A percentile compares a stretch with the other conserved stretches of the same genome.
These are phyloP conservation scores for Colletotrichum noveboracense DNA, from an alignment of 2,329 filamentous ascomycete species.

Conservation along the genomic window DNA sequence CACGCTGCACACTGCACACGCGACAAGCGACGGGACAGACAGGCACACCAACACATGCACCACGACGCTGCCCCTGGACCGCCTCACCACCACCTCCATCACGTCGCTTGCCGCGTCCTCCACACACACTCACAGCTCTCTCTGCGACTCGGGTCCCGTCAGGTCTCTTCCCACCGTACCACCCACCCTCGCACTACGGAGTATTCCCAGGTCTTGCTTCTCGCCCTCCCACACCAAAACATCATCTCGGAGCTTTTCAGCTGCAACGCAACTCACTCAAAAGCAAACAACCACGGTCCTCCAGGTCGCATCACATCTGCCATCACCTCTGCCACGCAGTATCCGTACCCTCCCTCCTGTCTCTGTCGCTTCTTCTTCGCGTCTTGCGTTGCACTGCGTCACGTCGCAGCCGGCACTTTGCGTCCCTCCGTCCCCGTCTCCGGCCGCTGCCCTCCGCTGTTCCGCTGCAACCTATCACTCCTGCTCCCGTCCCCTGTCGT, in stretches of 20 bases:
- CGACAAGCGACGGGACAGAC: neutral
- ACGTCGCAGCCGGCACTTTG: neutral
- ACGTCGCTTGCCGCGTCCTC: neutral
- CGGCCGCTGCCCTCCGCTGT: neutral
- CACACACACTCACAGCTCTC: neutral
- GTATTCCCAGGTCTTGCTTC: neutral
- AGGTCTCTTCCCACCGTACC: neutral
- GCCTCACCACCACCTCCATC: neutral
- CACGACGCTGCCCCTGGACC: neutral
- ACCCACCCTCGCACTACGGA: neutral
- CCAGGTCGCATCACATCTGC: neutral
- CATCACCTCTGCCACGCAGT: neutral
- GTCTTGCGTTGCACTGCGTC: neutral
- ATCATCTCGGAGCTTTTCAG: constrained; percentile 14
- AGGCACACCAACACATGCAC: neutral
- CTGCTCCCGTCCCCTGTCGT: neutral
- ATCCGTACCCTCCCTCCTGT: neutral
- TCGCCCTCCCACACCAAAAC: neutral
- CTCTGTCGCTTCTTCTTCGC: neutral
- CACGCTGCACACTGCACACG: neutral
- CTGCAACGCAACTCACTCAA: constrained; percentile 4
- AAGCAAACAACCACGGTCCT: neutral
- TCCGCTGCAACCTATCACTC: neutral
- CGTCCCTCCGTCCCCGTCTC: neutral
- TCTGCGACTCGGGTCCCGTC: neutral